A percentile compares a stretch with the other conserved stretches of the same genome.
These are phyloP conservation scores for Agarophyton chilense DNA, from an alignment of 23 red algal species.

Conservation along the genomic window DNA sequence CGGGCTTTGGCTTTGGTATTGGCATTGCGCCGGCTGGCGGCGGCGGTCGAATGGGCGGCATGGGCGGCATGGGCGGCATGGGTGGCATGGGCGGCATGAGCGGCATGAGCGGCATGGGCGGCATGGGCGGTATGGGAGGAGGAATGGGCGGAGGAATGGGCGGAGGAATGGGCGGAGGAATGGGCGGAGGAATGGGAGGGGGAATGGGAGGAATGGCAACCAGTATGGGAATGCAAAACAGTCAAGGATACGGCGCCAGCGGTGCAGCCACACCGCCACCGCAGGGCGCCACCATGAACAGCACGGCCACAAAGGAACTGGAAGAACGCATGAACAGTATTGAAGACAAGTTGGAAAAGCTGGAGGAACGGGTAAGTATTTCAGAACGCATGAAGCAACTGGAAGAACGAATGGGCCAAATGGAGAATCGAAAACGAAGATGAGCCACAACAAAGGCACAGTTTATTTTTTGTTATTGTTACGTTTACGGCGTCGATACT, in stretches of 20 bases:
- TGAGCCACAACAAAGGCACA: background rate
- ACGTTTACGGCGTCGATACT: constrained; percentile 50
- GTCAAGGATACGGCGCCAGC: background rate
- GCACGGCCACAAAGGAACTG: constrained; percentile 3
- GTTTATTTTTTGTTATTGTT: constrained; percentile 17
- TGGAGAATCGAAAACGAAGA: constrained; percentile 57
- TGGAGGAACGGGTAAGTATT: constrained; percentile 71
- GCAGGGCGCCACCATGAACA: background rate
- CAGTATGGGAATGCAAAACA: constrained; percentile 10
- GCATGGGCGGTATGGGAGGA: constrained; percentile 22
- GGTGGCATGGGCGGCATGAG: constrained; percentile 19
- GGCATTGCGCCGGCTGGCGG: constrained; percentile 82
- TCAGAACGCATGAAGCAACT: constrained; percentile 63
- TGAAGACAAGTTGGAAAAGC: constrained; percentile 64
- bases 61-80: constrained; percentile 57
- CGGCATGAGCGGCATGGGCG: constrained; percentile 12
- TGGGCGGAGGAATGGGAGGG: constrained; percentile 29
- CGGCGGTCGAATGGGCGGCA: constrained; percentile 41
- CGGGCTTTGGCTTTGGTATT: constrained; percentile 96
- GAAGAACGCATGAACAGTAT: constrained; percentile 48
- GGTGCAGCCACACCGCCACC: background rate
- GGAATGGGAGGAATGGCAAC: constrained; percentile 16
- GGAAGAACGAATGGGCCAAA: constrained; percentile 60
- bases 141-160: constrained; percentile 12
- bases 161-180: constrained; percentile 24